Evolutionary conservation across 306 rosid species (phyloP), one percentile per base, ranked within the genome.

Genomic region (Clitoria ternatea): DNA sequence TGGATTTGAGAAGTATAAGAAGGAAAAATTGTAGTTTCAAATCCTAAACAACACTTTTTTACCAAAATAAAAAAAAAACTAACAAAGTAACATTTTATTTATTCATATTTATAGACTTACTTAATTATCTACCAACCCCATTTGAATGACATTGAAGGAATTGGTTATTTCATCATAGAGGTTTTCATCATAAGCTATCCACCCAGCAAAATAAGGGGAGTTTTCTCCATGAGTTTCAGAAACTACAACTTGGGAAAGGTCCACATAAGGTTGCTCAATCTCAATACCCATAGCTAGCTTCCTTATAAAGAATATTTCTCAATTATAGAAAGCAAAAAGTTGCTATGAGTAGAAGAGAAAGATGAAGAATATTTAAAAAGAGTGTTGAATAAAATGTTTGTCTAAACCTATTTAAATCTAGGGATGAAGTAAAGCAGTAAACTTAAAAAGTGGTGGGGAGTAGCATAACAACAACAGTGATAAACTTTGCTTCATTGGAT

Each of bases 101-200:
- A n/a, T n/a, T n/a, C n/a, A n/a, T n/a, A n/a, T 29, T 2, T 29
- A 29, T 29, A 5, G 5, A 70, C 93, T 82, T 66, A 90, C 98
- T 85, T 94, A 96, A 87, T 94, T 94, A 37, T 94, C 98, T 3
- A 96, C 98, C 8, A 94, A 65, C 4, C 98, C 97, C 98, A 94
- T 89, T 80, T 90, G 98, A 2, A 94, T 87, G 6, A 94, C 97
- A 1, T 97, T 97, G 0, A 84, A 65, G 3, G 97, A 87, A 42
- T 90, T 94, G 1, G 84, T 66, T 0, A 62, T 20, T 80, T 88
- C 90, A 40, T 94, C 64, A 27, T 88, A 94, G 35, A 96, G 97
- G 79, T 90, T 19, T 77, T 90, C 96, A 43, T 89, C 92, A 65
- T 94, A 94, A 2, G 91, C 97, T 84, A 87, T 94, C 98, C 98